A percentile compares a stretch with the other conserved stretches of the same genome.
These are phyloP conservation scores for Cryptomeria japonica DNA, from an alignment of 75 land plant genomes.

Conservation along the genomic window DNA sequence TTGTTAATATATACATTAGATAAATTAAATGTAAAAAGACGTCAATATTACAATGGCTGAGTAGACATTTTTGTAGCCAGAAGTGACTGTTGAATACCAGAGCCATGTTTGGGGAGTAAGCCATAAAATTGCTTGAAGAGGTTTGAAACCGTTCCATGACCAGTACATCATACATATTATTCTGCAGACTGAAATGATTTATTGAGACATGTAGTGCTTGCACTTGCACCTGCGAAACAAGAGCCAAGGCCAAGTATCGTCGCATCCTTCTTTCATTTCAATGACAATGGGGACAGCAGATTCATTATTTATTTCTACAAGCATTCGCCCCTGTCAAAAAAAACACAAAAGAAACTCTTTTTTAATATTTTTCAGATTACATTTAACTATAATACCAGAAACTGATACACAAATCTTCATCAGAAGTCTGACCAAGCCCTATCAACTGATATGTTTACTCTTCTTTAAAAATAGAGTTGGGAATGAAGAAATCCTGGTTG, in stretches of 20 bases:
- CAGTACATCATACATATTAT: too few relatives aligned
- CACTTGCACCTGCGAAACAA: slow-evolving; percentile 41
- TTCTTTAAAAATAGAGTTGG: too few relatives aligned
- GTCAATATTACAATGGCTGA: too few relatives aligned
- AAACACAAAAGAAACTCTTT: neutral
- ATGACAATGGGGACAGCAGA: slow-evolving; percentile 53
- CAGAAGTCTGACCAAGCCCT: neutral
- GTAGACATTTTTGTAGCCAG: too few relatives aligned
- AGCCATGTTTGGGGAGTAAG: too few relatives aligned
- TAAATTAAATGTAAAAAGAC: too few relatives aligned
- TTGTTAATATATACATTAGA: too few relatives aligned
- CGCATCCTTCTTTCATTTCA: slow-evolving; percentile 64
- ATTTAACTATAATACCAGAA: neutral
- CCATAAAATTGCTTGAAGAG: too few relatives aligned
- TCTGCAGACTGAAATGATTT: neutral
- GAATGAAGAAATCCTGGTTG: too few relatives aligned
- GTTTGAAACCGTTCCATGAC: too few relatives aligned
- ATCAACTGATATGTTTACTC: neutral
- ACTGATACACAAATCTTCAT: neutral
- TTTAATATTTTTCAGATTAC: neutral
- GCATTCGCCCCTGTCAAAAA: slow-evolving; percentile 58
- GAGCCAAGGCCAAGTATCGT: slow-evolving; percentile 40
- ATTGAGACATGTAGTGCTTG: neutral
- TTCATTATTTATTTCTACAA: slow-evolving; percentile 51
- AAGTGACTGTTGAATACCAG: too few relatives aligned